Evolutionary conservation across 2,329 filamentous ascomycete species (phyloP).

Genomic region (Tolypocladium endophyticum): DNA sequence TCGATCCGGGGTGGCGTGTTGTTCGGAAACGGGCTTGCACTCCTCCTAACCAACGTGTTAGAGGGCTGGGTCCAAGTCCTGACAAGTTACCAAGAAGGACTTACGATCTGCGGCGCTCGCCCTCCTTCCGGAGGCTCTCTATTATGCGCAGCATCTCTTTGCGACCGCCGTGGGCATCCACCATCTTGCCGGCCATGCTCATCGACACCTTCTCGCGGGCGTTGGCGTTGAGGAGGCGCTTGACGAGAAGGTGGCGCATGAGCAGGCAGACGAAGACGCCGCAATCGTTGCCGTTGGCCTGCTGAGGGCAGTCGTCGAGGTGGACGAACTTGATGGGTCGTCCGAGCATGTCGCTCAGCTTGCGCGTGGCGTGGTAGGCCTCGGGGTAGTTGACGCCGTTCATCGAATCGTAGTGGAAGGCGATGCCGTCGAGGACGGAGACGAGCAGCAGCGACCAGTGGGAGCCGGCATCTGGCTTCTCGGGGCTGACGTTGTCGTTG

Average conservation of each 20-base stretch:
- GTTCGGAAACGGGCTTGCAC: constrained; percentile 24
- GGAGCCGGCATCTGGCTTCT: constrained; percentile 74
- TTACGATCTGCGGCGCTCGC: constrained; percentile 72
- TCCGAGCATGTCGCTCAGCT: constrained; percentile 58
- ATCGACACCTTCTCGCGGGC: constrained; percentile 83
- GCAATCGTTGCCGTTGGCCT: constrained; percentile 88
- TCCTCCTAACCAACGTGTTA: constrained; percentile 16
- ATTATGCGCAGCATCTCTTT: constrained; percentile 91
- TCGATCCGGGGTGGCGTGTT: constrained; percentile 34
- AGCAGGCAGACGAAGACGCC: constrained; percentile 92
- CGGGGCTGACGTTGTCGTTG: constrained; percentile 73
- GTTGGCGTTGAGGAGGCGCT: constrained; percentile 68
- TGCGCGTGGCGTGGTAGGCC: constrained; percentile 57
- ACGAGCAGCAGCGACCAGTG: constrained; percentile 95
- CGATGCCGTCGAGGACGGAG: constrained; percentile 75
- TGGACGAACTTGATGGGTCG: constrained; percentile 65
- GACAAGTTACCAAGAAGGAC: constrained; percentile 22
- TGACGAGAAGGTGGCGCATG: constrained; percentile 88
- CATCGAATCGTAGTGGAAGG: constrained; percentile 94
- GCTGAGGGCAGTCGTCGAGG: constrained; percentile 76
- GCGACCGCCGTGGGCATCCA: constrained; percentile 69
- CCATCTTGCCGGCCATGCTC: constrained; percentile 77
- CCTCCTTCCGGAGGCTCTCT: constrained; percentile 76
- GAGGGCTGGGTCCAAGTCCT: not conserved
- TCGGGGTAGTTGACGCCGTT: constrained; percentile 65